Base-by-base conservation (phyloP, 2,329 filamentous ascomycete species). In the Fusarium torulosum region DNA sequence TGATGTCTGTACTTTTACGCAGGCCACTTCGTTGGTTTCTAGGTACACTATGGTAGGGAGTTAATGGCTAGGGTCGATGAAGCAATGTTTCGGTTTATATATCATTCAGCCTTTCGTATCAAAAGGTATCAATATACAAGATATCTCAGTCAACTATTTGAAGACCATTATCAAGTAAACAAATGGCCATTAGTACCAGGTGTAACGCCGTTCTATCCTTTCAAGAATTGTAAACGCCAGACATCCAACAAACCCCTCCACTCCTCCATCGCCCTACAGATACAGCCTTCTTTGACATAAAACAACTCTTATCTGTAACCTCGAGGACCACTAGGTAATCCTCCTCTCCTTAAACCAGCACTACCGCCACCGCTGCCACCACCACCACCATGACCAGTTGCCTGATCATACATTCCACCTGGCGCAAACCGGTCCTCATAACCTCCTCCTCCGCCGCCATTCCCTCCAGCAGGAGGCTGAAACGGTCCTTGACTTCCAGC, bases 341-440 rank as follows among this genome's bases (percentile, higher is more conserved):
- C 83, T 57, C 75, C 80, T 47, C 79, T 74, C 63, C 78, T 75
- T 52, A 69, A 29, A 3, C 66, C 66, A 40, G 40, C 61, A 31
- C 44, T 45, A 20, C 77, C 75, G n/a, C 77, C 77, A 14, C 79
- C 77, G 17, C 78, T 74, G 14, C 77, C 44, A 14, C 44, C 44
- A 13, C 45, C 31, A 23, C 31, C 14, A 9, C 35, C 35, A 9
- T n/a, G 77, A 11, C 77, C 74, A 15, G 77, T 77, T n/a, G 70
- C 71, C 70, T 69, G 74, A 55, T 84, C 82, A 63, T 83, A 83
- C 73, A 78, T 76, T 4, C 81, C 82, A 6, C 79, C 80, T 6
- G 82, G 80, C 40, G 80, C 80, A 71, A 82, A 84, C 7, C 82
- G 76, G 41, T 83, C 82, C 61, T 83, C 83, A 70, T 82, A 83